These are phyloP conservation scores for Endocalyx cinctus DNA, from an alignment of 2,329 filamentous ascomycete species.

Conservation along the genomic window DNA sequence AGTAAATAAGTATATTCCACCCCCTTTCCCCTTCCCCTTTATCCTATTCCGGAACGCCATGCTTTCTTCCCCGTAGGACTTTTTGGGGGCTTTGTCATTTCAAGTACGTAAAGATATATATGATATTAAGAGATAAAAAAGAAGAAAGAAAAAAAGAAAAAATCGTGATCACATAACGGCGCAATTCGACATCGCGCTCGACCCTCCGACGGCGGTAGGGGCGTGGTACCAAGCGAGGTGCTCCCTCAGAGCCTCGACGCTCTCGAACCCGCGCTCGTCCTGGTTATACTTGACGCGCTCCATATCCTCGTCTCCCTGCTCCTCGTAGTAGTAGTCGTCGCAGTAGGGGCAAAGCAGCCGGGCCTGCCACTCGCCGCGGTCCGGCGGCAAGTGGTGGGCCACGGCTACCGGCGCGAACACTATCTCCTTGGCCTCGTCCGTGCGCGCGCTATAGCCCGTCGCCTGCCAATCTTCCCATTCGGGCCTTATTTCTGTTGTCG, in stretches of 20 bases:
- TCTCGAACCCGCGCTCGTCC: conserved; percentile 44
- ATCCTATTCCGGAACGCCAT: too few species aligned
- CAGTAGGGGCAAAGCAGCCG: conserved; percentile 52
- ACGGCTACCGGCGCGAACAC: conserved; percentile 55
- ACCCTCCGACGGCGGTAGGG: conserved; percentile 9
- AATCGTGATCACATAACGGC: conserved; percentile 38
- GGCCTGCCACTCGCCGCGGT: conserved; percentile 46
- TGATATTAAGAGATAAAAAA: too few species aligned
- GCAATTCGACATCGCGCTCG: conserved; percentile 32
- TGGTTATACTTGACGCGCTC: conserved; percentile 42
- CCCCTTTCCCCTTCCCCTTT: too few species aligned
- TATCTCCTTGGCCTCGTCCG: conserved; percentile 36
- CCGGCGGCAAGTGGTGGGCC: conserved; percentile 51
- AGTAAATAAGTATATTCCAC: too few species aligned
- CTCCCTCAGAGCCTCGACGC: conserved; percentile 44
- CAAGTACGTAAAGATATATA: too few species aligned
- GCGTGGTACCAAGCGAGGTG: conserved; percentile 56
- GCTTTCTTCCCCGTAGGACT: too few species aligned
- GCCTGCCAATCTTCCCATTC: background rate
- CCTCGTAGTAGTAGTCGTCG: conserved; percentile 47
- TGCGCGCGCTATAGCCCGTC: background rate
- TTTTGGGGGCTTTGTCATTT: too few species aligned
- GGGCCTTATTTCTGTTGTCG: background rate
- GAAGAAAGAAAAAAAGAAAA: too few species aligned
- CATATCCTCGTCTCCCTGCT: conserved; percentile 47